Evolutionary conservation across 2,329 filamentous ascomycete genomes (phyloP).

Genomic region (Sphaceloma murrayae): DNA sequence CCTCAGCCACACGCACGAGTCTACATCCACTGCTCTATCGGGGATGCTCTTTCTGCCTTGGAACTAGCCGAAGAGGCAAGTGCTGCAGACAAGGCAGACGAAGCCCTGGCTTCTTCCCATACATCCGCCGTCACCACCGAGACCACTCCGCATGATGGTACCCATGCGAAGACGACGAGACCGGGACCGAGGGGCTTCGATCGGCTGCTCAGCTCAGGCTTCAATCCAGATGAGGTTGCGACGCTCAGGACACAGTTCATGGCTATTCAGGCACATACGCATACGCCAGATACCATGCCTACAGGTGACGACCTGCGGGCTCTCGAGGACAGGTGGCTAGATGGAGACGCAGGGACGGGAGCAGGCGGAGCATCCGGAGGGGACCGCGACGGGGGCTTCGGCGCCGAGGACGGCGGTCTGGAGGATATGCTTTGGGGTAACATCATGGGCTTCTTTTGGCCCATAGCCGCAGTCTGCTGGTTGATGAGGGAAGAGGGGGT

Average conservation of each 20-base stretch:
- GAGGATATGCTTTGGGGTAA: slow-evolving; percentile 85
- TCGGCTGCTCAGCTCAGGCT: slow-evolving; percentile 68
- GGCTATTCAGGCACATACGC: slow-evolving; percentile 68
- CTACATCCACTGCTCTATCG: slow-evolving; percentile 91
- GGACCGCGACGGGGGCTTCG: slow-evolving; percentile 37
- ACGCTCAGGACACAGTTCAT: slow-evolving; percentile 81
- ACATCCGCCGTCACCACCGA: slow-evolving; percentile 23
- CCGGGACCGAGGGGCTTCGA: slow-evolving; percentile 73
- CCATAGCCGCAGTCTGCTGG: slow-evolving; percentile 77
- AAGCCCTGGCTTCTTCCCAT: slow-evolving; percentile 28
- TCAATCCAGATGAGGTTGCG: slow-evolving; percentile 73
- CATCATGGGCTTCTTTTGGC: slow-evolving; percentile 90
- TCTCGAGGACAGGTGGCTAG: slow-evolving; percentile 87
- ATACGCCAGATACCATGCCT: slow-evolving; percentile 84
- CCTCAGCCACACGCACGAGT: slow-evolving; percentile 44
- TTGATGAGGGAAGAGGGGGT: slow-evolving; percentile 77
- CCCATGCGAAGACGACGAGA: slow-evolving; percentile 35
- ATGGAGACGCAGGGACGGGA: slow-evolving; percentile 44
- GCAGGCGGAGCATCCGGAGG: slow-evolving; percentile 30
- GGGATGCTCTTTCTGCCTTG: slow-evolving; percentile 54
- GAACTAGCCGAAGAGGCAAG: slow-evolving; percentile 62
- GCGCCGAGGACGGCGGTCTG: slow-evolving; percentile 51
- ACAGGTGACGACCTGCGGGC: slow-evolving; percentile 62
- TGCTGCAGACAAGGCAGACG: slow-evolving; percentile 32
- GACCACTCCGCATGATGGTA: background rate